A percentile compares a stretch with the other conserved stretches of the same genome.
Evolutionary conservation across 2,329 filamentous ascomycete species (phyloP).

Genomic region (Botrytis aclada): DNA sequence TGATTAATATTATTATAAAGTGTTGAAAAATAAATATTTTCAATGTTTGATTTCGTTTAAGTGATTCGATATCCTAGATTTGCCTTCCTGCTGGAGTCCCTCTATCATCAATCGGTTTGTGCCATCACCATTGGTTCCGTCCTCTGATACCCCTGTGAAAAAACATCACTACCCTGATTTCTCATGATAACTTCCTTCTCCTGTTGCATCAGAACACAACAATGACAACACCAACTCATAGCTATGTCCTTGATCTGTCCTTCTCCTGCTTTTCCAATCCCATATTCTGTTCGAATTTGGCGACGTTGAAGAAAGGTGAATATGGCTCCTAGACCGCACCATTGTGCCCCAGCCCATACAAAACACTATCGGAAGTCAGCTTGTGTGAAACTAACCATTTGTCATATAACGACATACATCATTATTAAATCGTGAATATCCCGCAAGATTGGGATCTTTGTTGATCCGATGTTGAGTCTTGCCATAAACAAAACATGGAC

Average conservation of each 20-base stretch:
- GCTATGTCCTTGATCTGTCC: slow-evolving; percentile 40
- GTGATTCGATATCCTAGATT: background rate
- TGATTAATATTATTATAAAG: background rate
- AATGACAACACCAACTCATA: slow-evolving; percentile 39
- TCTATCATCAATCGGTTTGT: slow-evolving; percentile 7
- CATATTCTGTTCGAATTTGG: slow-evolving; percentile 27
- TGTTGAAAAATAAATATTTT: background rate
- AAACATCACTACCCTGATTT: background rate
- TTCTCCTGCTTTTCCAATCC: slow-evolving; percentile 37
- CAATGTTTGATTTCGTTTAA: background rate
- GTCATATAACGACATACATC: slow-evolving; percentile 21
- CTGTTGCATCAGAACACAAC: slow-evolving; percentile 33
- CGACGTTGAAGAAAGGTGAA: slow-evolving; percentile 29
- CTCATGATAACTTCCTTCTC: slow-evolving; percentile 33
- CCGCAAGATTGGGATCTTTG: slow-evolving; percentile 28
- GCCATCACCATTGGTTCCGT: slow-evolving; percentile 22
- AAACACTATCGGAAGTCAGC: slow-evolving; percentile 23
- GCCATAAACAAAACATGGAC: slow-evolving; percentile 35
- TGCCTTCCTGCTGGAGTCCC: background rate
- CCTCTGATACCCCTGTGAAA: slow-evolving; percentile 21
- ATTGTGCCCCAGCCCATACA: slow-evolving; percentile 14
- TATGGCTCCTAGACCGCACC: slow-evolving; percentile 24
- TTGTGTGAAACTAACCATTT: slow-evolving; percentile 18
- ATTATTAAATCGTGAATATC: slow-evolving; percentile 30
- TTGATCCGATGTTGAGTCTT: slow-evolving; percentile 29